Conservation (phyloP, 352 stramenopile genomes). For the Globisporangium irregulare region DNA sequence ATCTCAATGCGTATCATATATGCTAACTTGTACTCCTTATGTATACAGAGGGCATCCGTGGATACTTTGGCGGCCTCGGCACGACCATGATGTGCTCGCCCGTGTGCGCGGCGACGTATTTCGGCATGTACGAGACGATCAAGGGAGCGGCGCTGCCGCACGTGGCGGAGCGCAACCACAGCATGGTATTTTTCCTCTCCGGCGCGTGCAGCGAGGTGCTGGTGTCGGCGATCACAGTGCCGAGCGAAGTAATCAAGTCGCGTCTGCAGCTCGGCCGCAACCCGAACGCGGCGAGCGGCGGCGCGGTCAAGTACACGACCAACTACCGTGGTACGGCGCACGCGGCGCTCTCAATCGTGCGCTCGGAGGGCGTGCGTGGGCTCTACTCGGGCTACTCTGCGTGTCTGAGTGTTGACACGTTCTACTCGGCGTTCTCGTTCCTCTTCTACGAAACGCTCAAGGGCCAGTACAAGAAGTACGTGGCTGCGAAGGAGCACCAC, state of each 20-base stretch:
- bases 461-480: constrained; percentile 38
- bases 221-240: constrained; percentile 70
- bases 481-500: constrained; percentile 21
- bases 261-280: constrained; percentile 73
- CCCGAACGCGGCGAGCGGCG: constrained; percentile 61
- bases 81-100: constrained; percentile 76
- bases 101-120: constrained; percentile 73
- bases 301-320: constrained; percentile 57
- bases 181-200: constrained; percentile 67
- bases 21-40: not conserved
- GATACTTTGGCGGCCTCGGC: constrained; percentile 66
- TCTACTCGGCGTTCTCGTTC: constrained; percentile 82
- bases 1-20: not conserved
- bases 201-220: constrained; percentile 62
- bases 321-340: constrained; percentile 72
- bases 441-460: constrained; percentile 82
- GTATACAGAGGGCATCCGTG: constrained; percentile 52
- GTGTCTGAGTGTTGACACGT: constrained; percentile 76
- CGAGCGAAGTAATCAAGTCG: constrained; percentile 82
- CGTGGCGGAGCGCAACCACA: constrained; percentile 43
- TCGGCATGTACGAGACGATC: constrained; percentile 74
- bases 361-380: constrained; percentile 55
- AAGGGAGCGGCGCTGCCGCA: constrained; percentile 46
- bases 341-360: constrained; percentile 58
- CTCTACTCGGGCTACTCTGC: constrained; percentile 76